Base-by-base conservation (phyloP, 306 rosid species). In the Pterocarpus santalinus region DNA sequence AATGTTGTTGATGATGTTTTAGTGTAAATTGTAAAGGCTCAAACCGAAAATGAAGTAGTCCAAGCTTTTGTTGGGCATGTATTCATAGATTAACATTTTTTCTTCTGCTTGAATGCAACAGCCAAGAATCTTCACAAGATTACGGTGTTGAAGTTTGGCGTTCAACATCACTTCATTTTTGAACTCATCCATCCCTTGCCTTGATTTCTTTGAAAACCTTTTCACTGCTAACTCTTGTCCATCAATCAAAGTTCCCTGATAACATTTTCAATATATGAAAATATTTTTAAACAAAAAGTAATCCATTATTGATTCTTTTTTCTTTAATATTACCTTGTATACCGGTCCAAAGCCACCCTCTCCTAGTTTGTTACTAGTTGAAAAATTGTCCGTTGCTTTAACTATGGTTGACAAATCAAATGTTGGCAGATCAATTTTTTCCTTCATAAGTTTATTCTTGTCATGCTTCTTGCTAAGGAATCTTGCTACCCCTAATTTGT, bases 261-360 rank as follows among this genome's bases (percentile, higher is more conserved):
- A 41, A 5, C 33, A 4, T 77, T 7, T 12, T 7, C 3, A 6
- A 4, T 5, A 7, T 3, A 17, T 1, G 12, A 13, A 38, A 53
- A 12, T 1, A 11, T 2, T 13, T 44, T 33, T 3, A 68, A 2
- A 22, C 5, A 12, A 9, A 41, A 57, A 14, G 17, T 5, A n/a
- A 0, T 1, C 5, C 14, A 52, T 22, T 13, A 5, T 52, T 4
- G 22, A 5, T 13, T 43, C 7, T 43, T 5, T 6, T 47, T 7
- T 12, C 2, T 16, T 5, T 11, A 22, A 39, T 17, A 1, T 22
- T 69, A 84, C 88, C 86, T 56, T 84, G 68, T 87, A 84, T 16
- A 87, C 88, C 1, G 84, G 28, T 66, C 90, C 88, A 38, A 81
- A 87, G 4, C 90, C 88, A 43, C 90, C 90, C 78, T 79, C 78